Evolutionary conservation across 2,329 filamentous ascomycete species (phyloP), one percentile per base, ranked within the genome.

Genomic region (Stachybotrys chlorohalonatus): DNA sequence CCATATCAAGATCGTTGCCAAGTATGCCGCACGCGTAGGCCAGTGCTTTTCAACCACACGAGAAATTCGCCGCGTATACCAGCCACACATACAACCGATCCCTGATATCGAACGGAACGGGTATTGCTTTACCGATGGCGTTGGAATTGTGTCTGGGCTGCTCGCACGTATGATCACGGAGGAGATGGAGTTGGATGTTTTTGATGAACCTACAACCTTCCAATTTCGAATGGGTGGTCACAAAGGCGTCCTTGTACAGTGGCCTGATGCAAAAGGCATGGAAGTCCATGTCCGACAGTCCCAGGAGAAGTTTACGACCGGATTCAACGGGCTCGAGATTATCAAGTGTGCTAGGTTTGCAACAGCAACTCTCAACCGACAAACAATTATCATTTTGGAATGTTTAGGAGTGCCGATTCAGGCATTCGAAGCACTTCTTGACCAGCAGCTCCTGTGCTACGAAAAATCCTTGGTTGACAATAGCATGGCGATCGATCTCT

Each of bases 11-110:
- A 81, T 87, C 31, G 81, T 95, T n/a, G 92, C 93, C 32, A 96
- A 95, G 64, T 89, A 92, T 66, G 89, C 90, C 51, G 90, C 94
- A 31, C 83, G 94, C 31, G 75, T 97, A 16, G 94, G 94, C 0
- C 94, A 97, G 70, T 96, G 92, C 66, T 96, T 99, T 66, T 96
- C 94, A 0, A 96, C 93, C 0, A 99, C 94, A 0, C 77, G 89
- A 56, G 84, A 87, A 11, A 84, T 95, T 47, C 78, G 76, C 31
- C 79, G 83, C 15, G 82, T 85, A 24, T 79, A 77, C 0, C 81
- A 86, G 7, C 81, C 81, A 0, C 75, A 77, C 1, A 75, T 81
- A 11, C 74, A 75, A 6, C 82, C 75, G 5, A 89, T 93, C 36
- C 69, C 77, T 0, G 94, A 97, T 59, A 80, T 97, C 17, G 75